Percentiles rank a stretch among this genome's conserved stretches.
phyloP scores from a whole-genome alignment of 2,329 filamentous ascomycete genomes.

The Aspergillus clavatus region DNA sequence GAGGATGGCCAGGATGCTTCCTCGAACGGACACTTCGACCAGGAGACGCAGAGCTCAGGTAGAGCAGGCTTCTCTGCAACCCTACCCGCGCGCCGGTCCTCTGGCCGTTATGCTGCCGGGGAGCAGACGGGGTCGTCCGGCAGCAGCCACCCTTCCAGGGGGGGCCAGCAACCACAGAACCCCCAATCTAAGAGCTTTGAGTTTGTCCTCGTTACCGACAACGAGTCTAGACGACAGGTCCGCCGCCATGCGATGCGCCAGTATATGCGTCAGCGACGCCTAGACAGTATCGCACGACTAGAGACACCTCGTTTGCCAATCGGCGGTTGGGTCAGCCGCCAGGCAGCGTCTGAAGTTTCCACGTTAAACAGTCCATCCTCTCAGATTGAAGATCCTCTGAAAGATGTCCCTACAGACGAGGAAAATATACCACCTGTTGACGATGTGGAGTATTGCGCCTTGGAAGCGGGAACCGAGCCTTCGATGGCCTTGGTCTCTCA shows the following conservation, averaged over 20 bases:
- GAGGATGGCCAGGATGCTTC: slow-evolving; percentile 16
- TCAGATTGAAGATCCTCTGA: slow-evolving; percentile 9
- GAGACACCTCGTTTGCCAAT: slow-evolving; percentile 25
- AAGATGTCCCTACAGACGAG: slow-evolving; percentile 3
- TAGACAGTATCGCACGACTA: slow-evolving; percentile 30
- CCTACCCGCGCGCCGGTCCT: slow-evolving; percentile 5
- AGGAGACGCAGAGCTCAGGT: slow-evolving; percentile 6
- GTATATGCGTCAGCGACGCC: slow-evolving; percentile 31
- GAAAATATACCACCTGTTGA: slow-evolving; percentile 5
- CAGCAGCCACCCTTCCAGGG: slow-evolving; percentile 4
- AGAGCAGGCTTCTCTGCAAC: neutral
- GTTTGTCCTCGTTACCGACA: slow-evolving; percentile 31
- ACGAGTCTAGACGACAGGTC: slow-evolving; percentile 29
- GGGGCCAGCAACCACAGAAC: slow-evolving; percentile 5
- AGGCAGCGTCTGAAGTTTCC: neutral
- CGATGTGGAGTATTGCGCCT: slow-evolving; percentile 6
- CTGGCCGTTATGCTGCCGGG: slow-evolving; percentile 8
- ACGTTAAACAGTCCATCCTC: slow-evolving; percentile 7
- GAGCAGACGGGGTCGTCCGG: slow-evolving; percentile 5
- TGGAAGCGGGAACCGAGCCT: slow-evolving; percentile 5
- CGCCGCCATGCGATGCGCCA: slow-evolving; percentile 35
- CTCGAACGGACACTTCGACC: slow-evolving; percentile 4
- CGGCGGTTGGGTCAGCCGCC: slow-evolving; percentile 20
- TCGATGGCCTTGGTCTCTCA: slow-evolving; percentile 9
- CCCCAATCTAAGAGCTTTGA: slow-evolving; percentile 26